These are phyloP conservation scores for Penicillium sp. DNA, from an alignment of 2,329 filamentous ascomycete genomes.

Conservation along the genomic window DNA sequence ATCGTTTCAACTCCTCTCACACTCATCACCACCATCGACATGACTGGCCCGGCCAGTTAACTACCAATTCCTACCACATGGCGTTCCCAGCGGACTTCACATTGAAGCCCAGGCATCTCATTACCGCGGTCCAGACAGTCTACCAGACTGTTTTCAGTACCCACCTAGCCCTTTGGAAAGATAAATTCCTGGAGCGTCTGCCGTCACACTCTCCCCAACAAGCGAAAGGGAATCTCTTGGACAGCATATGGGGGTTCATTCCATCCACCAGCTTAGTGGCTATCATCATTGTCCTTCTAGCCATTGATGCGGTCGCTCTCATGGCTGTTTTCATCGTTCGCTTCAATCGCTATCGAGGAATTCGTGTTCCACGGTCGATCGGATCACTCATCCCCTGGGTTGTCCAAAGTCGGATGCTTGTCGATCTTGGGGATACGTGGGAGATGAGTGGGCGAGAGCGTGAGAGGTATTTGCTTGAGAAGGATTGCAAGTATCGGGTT, in stretches of 20 bases:
- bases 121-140: constrained; percentile 14
- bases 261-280: constrained; percentile 26
- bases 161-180: constrained; percentile 24
- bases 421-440: constrained; percentile 21
- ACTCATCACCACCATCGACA: constrained; percentile 8
- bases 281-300: constrained; percentile 27
- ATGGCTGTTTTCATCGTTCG: constrained; percentile 28
- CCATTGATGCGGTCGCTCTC: constrained; percentile 26
- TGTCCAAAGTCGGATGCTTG: constrained; percentile 22
- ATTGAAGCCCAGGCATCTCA: constrained; percentile 13
- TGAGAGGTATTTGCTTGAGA: constrained; percentile 17
- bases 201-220: background rate
- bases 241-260: constrained; percentile 22
- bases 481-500: constrained; percentile 19
- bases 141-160: constrained; percentile 28
- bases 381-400: constrained; percentile 30
- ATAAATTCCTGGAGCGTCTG: constrained; percentile 21
- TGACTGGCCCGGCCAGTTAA: constrained; percentile 24
- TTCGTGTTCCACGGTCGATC: constrained; percentile 27
- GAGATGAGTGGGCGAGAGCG: constrained; percentile 20
- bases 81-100: constrained; percentile 5
- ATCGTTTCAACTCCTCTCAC: background rate
- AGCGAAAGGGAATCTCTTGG: constrained; percentile 13
- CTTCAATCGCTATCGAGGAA: constrained; percentile 23
- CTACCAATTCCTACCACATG: constrained; percentile 20